Base-by-base conservation (phyloP, 352 stramenopile species). In the Elongisporangium prolatum region DNA sequence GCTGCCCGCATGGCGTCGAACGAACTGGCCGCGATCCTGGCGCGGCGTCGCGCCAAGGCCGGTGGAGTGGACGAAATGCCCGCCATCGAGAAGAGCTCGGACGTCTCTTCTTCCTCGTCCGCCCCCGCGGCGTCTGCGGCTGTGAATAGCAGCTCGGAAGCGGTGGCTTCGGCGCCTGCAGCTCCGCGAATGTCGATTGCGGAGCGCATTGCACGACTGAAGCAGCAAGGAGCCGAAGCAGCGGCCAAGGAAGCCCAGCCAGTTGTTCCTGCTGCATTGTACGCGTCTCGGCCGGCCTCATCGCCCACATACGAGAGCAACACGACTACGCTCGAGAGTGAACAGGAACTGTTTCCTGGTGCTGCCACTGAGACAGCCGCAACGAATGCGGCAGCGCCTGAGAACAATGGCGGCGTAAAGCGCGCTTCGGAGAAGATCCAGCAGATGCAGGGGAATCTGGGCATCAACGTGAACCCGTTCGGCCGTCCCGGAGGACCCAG, bases 391-490 rank as follows among this genome's bases (percentile, higher is more conserved):
- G 8, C 53, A 14, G 24, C 59, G 28, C 48, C 65, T 53, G 54
- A 76, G 63, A 74, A 72, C 50, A 61, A 61, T 37, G 67, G 60
- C 13, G 64, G 69, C 18, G 54, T 60, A 47, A 61, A 60, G 21
- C 68, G 64, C 18, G 60, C 77, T 53, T 74, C 75, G 34, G 72
- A 74, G 60, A 75, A 80, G 53, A 93, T 95, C 61, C 74, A 89
- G 54, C 72, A 90, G 56, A 57, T 95, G 8, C 84, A 95, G 64
- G 84, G 84, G 5, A 93, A 67, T 63, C 59, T 93, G n/a, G 86
- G 78, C 4, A 89, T 95, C 60, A 91, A 91, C 59, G 74, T 95
- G 52, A 95, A 93, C 65, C 75, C 83, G 5, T 95, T 95, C 54
- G 68, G 65, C 48, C 75, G 82, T 37, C 61, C 78, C 20, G 72